A percentile compares a stretch with the other conserved stretches of the same genome.
These are phyloP conservation scores for Rhodotorula glutinis DNA, from an alignment of 1,284 basidiomycete genomes.

Conservation along the genomic window DNA sequence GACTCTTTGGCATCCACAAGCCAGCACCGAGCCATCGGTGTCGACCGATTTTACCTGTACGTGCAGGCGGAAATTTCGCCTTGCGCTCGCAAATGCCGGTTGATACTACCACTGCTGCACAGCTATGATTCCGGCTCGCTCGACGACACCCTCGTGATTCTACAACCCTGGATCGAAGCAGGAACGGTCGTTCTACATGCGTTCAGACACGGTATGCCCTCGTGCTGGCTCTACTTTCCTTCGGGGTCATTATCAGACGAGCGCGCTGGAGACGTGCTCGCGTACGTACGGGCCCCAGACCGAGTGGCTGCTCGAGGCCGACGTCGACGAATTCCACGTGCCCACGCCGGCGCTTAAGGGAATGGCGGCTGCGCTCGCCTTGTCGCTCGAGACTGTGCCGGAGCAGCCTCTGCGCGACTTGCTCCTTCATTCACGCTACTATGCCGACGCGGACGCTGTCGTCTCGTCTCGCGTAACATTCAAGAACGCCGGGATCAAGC, in stretches of 20 bases:
- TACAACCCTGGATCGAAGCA: slow-evolving; percentile 15
- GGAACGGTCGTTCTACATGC: slow-evolving; percentile 8
- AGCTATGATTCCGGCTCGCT: slow-evolving; percentile 17
- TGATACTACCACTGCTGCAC: no score
- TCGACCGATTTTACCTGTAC: slow-evolving; percentile 23
- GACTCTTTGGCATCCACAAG: no score
- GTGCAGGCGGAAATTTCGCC: neutral
- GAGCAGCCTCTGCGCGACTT: slow-evolving; percentile 1
- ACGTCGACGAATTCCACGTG: slow-evolving; percentile 24
- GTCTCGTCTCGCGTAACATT: neutral
- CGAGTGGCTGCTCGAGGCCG: slow-evolving; percentile 19
- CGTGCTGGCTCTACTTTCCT: no score
- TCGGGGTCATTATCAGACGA: slow-evolving; percentile 12
- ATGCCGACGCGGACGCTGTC: slow-evolving; percentile 6
- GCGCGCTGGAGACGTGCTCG: slow-evolving; percentile 16
- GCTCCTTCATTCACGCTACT: slow-evolving; percentile 4
- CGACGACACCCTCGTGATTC: slow-evolving; percentile 11
- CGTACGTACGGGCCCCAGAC: slow-evolving; percentile 1
- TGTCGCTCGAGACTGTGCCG: neutral
- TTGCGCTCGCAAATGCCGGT: no score
- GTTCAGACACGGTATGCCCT: slow-evolving; percentile 1
- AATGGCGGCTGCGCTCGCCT: neutral
- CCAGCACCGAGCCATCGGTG: slow-evolving; percentile 11
- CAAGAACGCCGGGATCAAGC: slow-evolving; percentile 12
- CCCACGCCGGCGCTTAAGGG: neutral